A percentile compares a stretch with the other conserved stretches of the same genome.
Conservation (phyloP, 345 rosid genomes). For the Camelina sativa region DNA sequence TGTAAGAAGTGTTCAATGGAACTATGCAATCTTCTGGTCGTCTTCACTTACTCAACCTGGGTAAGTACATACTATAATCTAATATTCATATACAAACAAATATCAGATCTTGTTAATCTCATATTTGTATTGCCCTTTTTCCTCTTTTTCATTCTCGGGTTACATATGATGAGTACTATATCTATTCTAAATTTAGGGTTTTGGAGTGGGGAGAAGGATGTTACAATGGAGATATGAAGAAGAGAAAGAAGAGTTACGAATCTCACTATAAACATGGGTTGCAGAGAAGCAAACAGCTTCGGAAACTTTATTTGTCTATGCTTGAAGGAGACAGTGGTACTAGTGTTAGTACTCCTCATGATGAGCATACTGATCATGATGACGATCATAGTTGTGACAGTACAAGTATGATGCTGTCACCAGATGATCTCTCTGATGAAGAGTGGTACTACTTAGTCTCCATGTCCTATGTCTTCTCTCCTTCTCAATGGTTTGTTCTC, state of each 20-base stretch:
- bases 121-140: constrained; percentile 20
- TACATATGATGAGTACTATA: constrained; percentile 15
- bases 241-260: constrained; percentile 76
- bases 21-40: constrained; percentile 95
- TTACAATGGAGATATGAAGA: constrained; percentile 94
- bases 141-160: constrained; percentile 8
- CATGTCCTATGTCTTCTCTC: constrained; percentile 90
- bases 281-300: constrained; percentile 80
- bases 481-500: constrained; percentile 71
- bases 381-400: background rate
- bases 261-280: constrained; percentile 55
- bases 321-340: constrained; percentile 59
- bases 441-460: constrained; percentile 99
- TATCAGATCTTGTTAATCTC: constrained; percentile 23
- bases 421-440: constrained; percentile 88
- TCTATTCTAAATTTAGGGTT: constrained; percentile 51
- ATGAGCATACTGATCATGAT: constrained; percentile 36
- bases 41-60: constrained; percentile 68
- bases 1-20: constrained; percentile 90
- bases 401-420: constrained; percentile 54
- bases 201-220: constrained; percentile 90
- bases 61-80: constrained; percentile 47
- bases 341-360: constrained; percentile 50
- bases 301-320: constrained; percentile 68
- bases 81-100: background rate